A percentile compares a stretch with the other conserved stretches of the same genome.
phyloP scores from a whole-genome alignment of 345 rosid species.

The Arabis hirsuta region DNA sequence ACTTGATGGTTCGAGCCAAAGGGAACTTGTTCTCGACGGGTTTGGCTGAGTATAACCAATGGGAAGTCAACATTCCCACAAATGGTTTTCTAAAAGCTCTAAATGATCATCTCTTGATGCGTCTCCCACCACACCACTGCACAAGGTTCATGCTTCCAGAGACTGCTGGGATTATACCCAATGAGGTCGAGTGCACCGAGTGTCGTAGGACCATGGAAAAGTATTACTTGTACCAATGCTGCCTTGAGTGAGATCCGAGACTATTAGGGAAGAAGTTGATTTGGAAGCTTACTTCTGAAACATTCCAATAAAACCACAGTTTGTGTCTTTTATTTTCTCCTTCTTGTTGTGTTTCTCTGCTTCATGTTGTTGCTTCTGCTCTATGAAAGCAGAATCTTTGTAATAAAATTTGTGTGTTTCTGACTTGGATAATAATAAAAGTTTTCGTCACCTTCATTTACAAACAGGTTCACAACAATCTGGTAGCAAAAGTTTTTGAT shows the following conservation, averaged over 20 bases:
- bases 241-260: constrained; percentile 44
- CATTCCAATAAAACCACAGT: constrained; percentile 28
- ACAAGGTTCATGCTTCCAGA: constrained; percentile 57
- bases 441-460: neutral
- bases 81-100: constrained; percentile 58
- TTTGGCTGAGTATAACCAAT: constrained; percentile 46
- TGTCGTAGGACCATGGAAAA: constrained; percentile 65
- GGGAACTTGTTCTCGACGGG: constrained; percentile 47
- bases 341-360: constrained; percentile 21
- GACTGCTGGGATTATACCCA: constrained; percentile 56
- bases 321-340: constrained; percentile 16
- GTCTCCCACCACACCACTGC: constrained; percentile 63
- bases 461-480: too few relatives aligned
- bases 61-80: constrained; percentile 42
- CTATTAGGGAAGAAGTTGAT: neutral
- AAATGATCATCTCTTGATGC: constrained; percentile 48
- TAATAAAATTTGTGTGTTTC: constrained; percentile 39
- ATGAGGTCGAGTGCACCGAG: constrained; percentile 60
- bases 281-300: constrained; percentile 17
- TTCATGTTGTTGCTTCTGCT: constrained; percentile 17
- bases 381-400: constrained; percentile 20
- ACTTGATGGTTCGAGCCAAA: constrained; percentile 55
- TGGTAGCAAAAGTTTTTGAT: too few relatives aligned
- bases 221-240: constrained; percentile 66
- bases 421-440: constrained; percentile 1